Base-by-base conservation (phyloP, 768 basidiomycete genomes). In the Suillus alpinus region DNA sequence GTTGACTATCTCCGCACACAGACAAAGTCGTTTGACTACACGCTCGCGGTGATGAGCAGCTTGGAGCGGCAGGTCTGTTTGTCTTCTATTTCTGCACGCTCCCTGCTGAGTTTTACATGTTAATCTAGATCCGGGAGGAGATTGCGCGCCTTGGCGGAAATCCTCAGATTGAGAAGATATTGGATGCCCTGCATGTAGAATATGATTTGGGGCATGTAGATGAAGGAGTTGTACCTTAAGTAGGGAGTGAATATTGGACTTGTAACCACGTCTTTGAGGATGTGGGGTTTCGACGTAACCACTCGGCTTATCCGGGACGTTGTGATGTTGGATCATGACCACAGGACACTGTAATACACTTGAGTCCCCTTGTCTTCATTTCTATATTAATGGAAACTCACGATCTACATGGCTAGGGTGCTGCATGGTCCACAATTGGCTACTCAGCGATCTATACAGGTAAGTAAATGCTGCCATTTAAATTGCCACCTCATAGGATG, bases 1-100 rank as follows among this genome's bases (percentile, higher is more conserved):
- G 93, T 98, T 59, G 75, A 82, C 23, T 95, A 95, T 71, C 82
- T 98, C 62, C 81, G 81, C 41, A 72, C 85, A 31, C 78, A 81
- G 43, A 98, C 95, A 0, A 81, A 83, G 37, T 95, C 94, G 0
- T 96, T 98, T 65, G 87, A 83, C 1, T 98, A 98, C 70, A 97
- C 95, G 0, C 70, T 87, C 4, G 71, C 75, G 0, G 91, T 97
- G 3, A 77, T 98, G 58, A 68, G 71, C 14, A 81, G 74, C 2
- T 77, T 98, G 4, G 90, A 92, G 63, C 68, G 67, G 31, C 89
- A 94, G 74, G 72, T 73, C 10, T 14, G 68, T 62, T 20, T n/a
- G 53, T 18, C 12, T 1, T 6, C 26, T 10, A n/a, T 13, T 32
- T 18, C 13, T 59, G 26, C 32, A 14, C 10, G 12, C 47, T 12